phyloP scores from a whole-genome alignment of 2,329 filamentous ascomycete genomes.

The Aspergillus puulaauensis region DNA sequence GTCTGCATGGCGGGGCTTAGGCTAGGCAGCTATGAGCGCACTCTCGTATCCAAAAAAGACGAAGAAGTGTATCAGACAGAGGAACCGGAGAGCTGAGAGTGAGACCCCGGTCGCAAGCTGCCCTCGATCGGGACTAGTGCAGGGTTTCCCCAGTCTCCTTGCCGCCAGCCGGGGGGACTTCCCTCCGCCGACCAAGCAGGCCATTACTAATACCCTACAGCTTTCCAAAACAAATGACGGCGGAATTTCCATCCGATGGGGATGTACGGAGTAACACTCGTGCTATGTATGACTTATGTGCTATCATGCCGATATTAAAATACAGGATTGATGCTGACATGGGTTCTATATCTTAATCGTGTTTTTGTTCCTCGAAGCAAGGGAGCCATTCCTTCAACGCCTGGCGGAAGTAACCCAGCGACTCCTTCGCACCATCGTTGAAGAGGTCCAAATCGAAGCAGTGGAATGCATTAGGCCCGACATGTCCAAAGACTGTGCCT shows the following conservation, averaged over 20 bases:
- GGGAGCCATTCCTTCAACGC: slow-evolving; percentile 49
- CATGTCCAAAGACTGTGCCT: slow-evolving; percentile 49
- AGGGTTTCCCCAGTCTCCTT: no score
- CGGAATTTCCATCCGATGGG: neutral
- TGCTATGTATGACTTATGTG: neutral
- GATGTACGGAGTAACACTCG: neutral
- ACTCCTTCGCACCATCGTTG: slow-evolving; percentile 32
- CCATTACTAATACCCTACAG: no score
- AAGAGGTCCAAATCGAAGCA: slow-evolving; percentile 46
- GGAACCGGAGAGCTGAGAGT: no score
- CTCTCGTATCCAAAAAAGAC: neutral
- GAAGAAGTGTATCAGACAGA: neutral
- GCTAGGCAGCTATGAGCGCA: neutral
- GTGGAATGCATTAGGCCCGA: slow-evolving; percentile 48
- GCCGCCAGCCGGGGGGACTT: no score
- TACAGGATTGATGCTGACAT: neutral
- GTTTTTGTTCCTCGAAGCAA: slow-evolving; percentile 34
- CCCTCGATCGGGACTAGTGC: neutral
- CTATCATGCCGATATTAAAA: neutral
- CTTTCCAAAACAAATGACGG: no score
- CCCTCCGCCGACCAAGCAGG: no score
- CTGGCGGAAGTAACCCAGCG: slow-evolving; percentile 38
- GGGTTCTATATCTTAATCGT: neutral
- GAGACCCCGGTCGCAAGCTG: neutral
- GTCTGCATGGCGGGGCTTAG: neutral